phyloP scores from a whole-genome alignment of 148 eudicot genomes.

The Pharnaceum exiguum region DNA sequence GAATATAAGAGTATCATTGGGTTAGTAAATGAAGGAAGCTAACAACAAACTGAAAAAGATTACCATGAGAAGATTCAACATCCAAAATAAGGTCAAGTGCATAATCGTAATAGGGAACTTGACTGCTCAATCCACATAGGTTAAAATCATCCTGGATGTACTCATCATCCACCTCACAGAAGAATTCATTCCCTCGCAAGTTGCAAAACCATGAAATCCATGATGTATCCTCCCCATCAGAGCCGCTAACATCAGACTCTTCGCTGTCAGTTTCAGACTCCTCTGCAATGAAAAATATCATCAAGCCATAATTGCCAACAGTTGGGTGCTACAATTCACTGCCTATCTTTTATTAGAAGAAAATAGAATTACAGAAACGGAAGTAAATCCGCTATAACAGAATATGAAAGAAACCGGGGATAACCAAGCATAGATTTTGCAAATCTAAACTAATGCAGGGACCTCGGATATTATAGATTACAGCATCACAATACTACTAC shows the following conservation, averaged over 20 bases:
- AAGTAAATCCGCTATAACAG: no score
- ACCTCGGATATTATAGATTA: no score
- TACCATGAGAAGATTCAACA: slow-evolving; percentile 70
- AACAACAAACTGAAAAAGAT: slow-evolving; percentile 5
- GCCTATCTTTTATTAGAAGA: no score
- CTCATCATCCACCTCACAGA: slow-evolving; percentile 74
- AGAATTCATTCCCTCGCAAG: slow-evolving; percentile 65
- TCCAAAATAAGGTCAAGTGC: slow-evolving; percentile 62
- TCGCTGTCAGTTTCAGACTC: slow-evolving; percentile 71
- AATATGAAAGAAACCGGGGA: no score
- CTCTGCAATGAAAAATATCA: slow-evolving; percentile 32
- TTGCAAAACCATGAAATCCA: slow-evolving; percentile 83
- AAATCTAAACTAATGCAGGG: no score
- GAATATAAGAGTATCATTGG: not conserved
- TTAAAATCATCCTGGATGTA: slow-evolving; percentile 79
- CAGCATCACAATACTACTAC: no score
- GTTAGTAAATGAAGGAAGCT: not conserved
- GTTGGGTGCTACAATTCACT: no score
- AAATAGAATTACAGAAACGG: no score
- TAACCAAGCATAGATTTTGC: no score
- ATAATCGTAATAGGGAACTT: slow-evolving; percentile 67
- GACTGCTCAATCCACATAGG: slow-evolving; percentile 70
- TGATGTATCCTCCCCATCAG: slow-evolving; percentile 74
- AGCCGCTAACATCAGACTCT: slow-evolving; percentile 67
- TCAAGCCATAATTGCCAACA: slow-evolving; percentile 7